A percentile compares a stretch with the other conserved stretches of the same genome.
Conservation (phyloP, 176 grass and related monocot species). For the Oryza brachyantha region DNA sequence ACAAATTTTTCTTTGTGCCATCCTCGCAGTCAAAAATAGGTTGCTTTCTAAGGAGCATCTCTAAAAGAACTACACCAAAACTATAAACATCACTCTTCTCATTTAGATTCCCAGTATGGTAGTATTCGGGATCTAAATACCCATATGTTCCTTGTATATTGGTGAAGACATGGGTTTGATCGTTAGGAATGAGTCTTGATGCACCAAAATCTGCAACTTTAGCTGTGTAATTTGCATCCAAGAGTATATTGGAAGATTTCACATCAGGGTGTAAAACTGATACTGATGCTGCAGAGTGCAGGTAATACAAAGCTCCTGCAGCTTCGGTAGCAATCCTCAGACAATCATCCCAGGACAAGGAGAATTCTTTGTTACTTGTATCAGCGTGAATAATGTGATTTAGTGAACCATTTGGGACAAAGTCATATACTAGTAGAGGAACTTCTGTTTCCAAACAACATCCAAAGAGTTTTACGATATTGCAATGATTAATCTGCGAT, state of each 20-base stretch:
- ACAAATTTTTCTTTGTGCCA: neutral
- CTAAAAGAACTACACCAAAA: slow-evolving; percentile 28
- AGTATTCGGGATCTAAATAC: too few species aligned
- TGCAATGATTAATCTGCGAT: neutral
- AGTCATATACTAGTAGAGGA: neutral
- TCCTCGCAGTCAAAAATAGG: neutral
- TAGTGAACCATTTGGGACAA: slow-evolving; percentile 28
- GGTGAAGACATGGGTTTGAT: slow-evolving; percentile 15
- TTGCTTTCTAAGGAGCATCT: slow-evolving; percentile 7
- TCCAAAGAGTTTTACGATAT: neutral
- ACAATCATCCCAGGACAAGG: slow-evolving; percentile 3
- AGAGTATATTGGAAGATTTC: slow-evolving; percentile 20
- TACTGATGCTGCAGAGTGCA: slow-evolving; percentile 6
- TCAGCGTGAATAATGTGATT: slow-evolving; percentile 5
- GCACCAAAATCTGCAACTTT: slow-evolving; percentile 37
- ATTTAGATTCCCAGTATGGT: slow-evolving; percentile 5
- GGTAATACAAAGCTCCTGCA: neutral
- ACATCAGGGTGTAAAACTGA: slow-evolving; percentile 30
- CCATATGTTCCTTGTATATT: too few species aligned
- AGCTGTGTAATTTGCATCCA: neutral
- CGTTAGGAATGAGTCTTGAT: slow-evolving; percentile 16
- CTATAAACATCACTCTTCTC: slow-evolving; percentile 37
- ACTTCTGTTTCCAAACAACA: neutral
- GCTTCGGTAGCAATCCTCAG: neutral
- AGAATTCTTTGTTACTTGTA: neutral